Conservation (phyloP, 768 basidiomycete species). For the Rhodotorula taiwanensis region DNA sequence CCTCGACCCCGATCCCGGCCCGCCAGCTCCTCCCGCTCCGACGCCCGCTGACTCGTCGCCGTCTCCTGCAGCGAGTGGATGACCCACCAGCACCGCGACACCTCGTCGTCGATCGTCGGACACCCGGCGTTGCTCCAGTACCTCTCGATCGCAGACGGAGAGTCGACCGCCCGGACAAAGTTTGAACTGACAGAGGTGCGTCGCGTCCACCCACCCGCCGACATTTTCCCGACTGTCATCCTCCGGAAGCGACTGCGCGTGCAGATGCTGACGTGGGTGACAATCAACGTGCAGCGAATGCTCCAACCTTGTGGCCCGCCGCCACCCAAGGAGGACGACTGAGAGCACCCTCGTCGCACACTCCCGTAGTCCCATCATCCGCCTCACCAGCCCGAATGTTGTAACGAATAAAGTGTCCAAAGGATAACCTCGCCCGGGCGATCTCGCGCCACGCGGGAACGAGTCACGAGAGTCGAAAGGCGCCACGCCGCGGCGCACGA, state of each 20-base stretch:
- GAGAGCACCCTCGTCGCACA: too few species aligned
- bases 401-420: not conserved
- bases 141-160: constrained; percentile 86
- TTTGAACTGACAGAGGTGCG: constrained; percentile 93
- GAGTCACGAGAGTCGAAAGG: too few species aligned
- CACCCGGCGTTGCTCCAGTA: constrained; percentile 80
- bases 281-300: constrained; percentile 88
- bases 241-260: not conserved
- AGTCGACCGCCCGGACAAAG: constrained; percentile 75
- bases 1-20: not conserved
- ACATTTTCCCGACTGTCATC: too few species aligned
- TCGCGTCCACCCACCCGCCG: not conserved
- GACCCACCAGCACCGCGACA: constrained; percentile 94
- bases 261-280: too few species aligned
- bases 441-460: too few species aligned
- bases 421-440: too few species aligned
- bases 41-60: not conserved
- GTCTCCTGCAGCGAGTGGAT: constrained; percentile 72
- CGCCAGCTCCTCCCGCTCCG: too few species aligned
- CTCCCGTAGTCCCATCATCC: not conserved
- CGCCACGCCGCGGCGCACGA: too few species aligned
- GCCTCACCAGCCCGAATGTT: not conserved
- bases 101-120: constrained; percentile 83
- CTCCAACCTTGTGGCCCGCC: constrained; percentile 90
- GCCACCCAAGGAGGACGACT: constrained; percentile 73